Base-by-base conservation (phyloP, 371 early-diverging fungal species). In the Umbelopsis sp. region DNA sequence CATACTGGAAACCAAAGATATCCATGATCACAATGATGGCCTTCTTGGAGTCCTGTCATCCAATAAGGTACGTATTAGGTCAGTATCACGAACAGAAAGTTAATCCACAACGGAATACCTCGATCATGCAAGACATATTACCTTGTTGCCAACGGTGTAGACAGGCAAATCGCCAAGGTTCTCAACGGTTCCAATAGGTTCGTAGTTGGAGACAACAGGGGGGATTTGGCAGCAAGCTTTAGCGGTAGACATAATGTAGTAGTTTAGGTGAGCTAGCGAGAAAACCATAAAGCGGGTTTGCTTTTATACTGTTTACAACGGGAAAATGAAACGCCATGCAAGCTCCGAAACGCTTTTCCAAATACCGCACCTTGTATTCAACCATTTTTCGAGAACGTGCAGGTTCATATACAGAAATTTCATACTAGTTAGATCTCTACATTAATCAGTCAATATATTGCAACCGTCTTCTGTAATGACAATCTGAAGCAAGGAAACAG, bases 191-290 rank as follows among this genome's bases (percentile, higher is more conserved):
- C 92, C 92, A 62, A 77, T 76, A 66, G 88, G 71, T 22, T 71
- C 62, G 75, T 92, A 92, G 63, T 79, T 69, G 46, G 86, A 81
- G 14, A 68, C 66, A 62, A 92, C 91, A 24, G 91, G 88, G 25
- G 87, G 86, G 4, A 87, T 83, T 64, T 80, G 72, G 72, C 91
- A 90, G 75, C 92, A 91, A 57, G 84, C 84, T 41, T 78, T 70
- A 1, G 85, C 74, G 63, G 77, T 76, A 48, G 88, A 81, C 88
- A 89, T 88, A 46, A 57, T 63, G 62, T 52, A 18, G 35, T 22
- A 72, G 24, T 10, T 29, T 44, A 52, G 8, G 20, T 57, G 57
- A 29, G 35, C 18, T 29, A 35, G 11, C 29, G 29, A 29, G 29
- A 18, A 32, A 12, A 35, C 29, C 3, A 10, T 5, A 8, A 57